A percentile compares a stretch with the other conserved stretches of the same genome.
These are phyloP conservation scores for Phyllosticta citrichinensis DNA, from an alignment of 2,329 filamentous ascomycete genomes.

Conservation along the genomic window DNA sequence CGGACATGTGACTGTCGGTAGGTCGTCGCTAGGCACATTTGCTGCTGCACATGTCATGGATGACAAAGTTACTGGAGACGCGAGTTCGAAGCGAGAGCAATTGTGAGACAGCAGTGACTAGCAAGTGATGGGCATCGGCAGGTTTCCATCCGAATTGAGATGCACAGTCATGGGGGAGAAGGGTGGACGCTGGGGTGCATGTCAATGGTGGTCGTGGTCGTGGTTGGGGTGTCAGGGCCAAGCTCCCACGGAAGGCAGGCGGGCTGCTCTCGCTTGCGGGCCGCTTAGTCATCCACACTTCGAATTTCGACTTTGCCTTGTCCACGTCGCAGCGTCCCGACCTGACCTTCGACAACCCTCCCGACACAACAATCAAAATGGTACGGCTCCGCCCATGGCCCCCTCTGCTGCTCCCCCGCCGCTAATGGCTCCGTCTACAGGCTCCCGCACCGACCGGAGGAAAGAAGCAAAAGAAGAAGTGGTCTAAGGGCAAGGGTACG, in stretches of 20 bases:
- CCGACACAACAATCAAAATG: conserved; percentile 32
- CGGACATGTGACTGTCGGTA: no score
- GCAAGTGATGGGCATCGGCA: no score
- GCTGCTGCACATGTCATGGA: no score
- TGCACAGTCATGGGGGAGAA: no score
- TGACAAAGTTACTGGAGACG: no score
- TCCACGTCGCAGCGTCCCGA: neutral
- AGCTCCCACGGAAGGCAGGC: no score
- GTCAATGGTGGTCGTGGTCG: no score
- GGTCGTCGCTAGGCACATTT: no score
- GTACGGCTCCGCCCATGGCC: conserved; percentile 19
- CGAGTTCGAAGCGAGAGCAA: neutral
- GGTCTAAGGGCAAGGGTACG: conserved; percentile 54
- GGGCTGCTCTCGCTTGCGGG: neutral
- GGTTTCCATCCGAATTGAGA: no score
- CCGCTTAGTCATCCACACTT: conserved; percentile 1
- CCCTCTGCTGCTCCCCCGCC: neutral
- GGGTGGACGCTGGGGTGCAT: no score
- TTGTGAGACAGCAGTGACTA: neutral
- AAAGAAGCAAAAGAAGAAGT: conserved; percentile 80
- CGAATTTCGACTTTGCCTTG: conserved; percentile 9
- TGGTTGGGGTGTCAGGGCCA: no score
- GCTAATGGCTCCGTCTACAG: conserved; percentile 16
- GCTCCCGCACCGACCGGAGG: conserved; percentile 53
- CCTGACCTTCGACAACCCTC: conserved; percentile 10